A percentile compares a stretch with the other conserved stretches of the same genome.
Evolutionary conservation across 345 rosid species (phyloP).

Genomic region (Geranium brycei): DNA sequence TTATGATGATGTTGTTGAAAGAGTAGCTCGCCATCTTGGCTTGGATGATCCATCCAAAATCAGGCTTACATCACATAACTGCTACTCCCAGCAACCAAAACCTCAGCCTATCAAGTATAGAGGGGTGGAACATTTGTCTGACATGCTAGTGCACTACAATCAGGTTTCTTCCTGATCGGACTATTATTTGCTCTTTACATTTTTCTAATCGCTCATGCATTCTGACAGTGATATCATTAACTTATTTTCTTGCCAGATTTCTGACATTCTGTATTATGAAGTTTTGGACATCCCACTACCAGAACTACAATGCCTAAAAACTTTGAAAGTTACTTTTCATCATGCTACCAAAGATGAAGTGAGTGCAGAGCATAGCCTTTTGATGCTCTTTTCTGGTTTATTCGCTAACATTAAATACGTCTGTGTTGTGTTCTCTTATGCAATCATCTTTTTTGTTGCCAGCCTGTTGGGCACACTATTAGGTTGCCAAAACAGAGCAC

Average conservation of each 20-base stretch:
- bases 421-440: constrained; percentile 7
- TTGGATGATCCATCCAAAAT: constrained; percentile 66
- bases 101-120: constrained; percentile 64
- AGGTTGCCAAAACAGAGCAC: constrained; percentile 63
- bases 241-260: constrained; percentile 27
- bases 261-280: constrained; percentile 65
- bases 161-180: constrained; percentile 29
- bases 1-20: constrained; percentile 68
- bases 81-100: constrained; percentile 75
- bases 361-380: constrained; percentile 9
- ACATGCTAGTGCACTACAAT: constrained; percentile 65
- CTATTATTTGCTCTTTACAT: constrained; percentile 1
- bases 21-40: constrained; percentile 45
- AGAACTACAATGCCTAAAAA: constrained; percentile 60
- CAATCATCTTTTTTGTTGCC: constrained; percentile 11
- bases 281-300: constrained; percentile 74
- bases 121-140: constrained; percentile 52
- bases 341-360: constrained; percentile 62
- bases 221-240: constrained; percentile 2
- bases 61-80: constrained; percentile 63
- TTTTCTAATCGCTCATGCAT: background rate
- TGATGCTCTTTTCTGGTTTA: constrained; percentile 10
- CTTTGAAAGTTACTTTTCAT: constrained; percentile 63
- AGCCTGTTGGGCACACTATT: constrained; percentile 51
- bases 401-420: constrained; percentile 6